Conservation (phyloP, 441 rosid species). For the Geranium incanum region DNA sequence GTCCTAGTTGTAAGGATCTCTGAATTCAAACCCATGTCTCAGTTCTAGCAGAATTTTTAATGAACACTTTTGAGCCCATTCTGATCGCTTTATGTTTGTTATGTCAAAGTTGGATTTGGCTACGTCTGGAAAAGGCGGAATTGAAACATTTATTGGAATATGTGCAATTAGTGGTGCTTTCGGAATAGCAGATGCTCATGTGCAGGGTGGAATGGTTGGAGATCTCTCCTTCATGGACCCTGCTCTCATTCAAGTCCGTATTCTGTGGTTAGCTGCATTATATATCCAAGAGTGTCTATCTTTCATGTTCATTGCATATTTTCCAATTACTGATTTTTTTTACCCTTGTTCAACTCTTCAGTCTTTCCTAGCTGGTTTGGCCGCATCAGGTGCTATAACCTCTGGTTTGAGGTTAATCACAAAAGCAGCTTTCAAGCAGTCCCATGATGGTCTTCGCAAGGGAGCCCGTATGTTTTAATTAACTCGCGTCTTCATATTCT, state of each 20-base stretch:
- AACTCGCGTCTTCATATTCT: not conserved
- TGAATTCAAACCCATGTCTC: not conserved
- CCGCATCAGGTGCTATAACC: conserved; percentile 57
- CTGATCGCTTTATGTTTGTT: not conserved
- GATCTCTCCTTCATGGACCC: conserved; percentile 59
- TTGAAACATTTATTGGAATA: conserved; percentile 51
- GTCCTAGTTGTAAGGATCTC: conserved; percentile 46
- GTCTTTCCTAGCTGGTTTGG: conserved; percentile 60
- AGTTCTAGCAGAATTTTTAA: no score
- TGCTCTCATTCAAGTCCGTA: conserved; percentile 46
- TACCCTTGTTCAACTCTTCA: conserved; percentile 15
- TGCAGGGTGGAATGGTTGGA: conserved; percentile 26
- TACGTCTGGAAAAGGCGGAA: conserved; percentile 51
- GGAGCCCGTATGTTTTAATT: conserved; percentile 54
- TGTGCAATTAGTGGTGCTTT: conserved; percentile 43
- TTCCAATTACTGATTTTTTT: not conserved
- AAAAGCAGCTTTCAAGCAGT: conserved; percentile 54
- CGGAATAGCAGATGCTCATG: conserved; percentile 66
- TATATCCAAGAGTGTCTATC: not conserved
- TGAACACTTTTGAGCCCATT: not conserved
- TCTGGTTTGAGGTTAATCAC: conserved; percentile 62
- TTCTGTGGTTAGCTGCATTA: not conserved
- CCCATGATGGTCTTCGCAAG: conserved; percentile 56
- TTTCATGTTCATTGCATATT: not conserved
- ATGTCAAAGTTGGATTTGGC: conserved; percentile 47